Percentiles rank a stretch among this genome's conserved stretches.
These are phyloP conservation scores for Scheffersomyces insectosa DNA, from an alignment of 1,139 yeast species.

Conservation along the genomic window DNA sequence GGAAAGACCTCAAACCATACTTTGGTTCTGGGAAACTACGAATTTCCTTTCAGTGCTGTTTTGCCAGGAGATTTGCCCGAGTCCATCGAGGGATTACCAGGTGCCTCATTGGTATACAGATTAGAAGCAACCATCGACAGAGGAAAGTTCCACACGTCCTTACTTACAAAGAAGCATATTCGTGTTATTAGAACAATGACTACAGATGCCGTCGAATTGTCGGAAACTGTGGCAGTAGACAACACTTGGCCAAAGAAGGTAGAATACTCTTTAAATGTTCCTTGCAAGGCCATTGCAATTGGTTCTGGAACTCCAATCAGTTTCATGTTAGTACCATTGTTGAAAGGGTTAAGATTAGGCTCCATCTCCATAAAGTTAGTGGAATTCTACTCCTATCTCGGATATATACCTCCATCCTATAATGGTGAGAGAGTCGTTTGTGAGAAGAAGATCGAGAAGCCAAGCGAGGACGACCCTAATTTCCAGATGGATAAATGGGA, in stretches of 20 bases:
- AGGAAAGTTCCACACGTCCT: slow-evolving; percentile 69
- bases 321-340: slow-evolving; percentile 72
- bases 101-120: slow-evolving; percentile 77
- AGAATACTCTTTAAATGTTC: slow-evolving; percentile 84
- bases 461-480: slow-evolving; percentile 36
- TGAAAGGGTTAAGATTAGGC: slow-evolving; percentile 80
- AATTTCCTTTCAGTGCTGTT: slow-evolving; percentile 83
- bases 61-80: slow-evolving; percentile 87
- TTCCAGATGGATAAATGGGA: slow-evolving; percentile 77
- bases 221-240: slow-evolving; percentile 92
- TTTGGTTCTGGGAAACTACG: slow-evolving; percentile 77
- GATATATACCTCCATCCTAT: slow-evolving; percentile 54
- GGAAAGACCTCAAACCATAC: slow-evolving; percentile 25
- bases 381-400: slow-evolving; percentile 67
- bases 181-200: slow-evolving; percentile 88
- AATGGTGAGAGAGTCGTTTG: slow-evolving; percentile 60
- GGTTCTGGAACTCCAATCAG: slow-evolving; percentile 77
- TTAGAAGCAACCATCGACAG: slow-evolving; percentile 81
- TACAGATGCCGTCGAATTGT: slow-evolving; percentile 81
- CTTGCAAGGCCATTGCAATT: slow-evolving; percentile 86
- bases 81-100: slow-evolving; percentile 87
- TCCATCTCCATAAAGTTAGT: slow-evolving; percentile 63
- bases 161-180: slow-evolving; percentile 69
- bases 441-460: slow-evolving; percentile 35
- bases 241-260: slow-evolving; percentile 96